Percentiles rank a stretch among this genome's conserved stretches.
These are phyloP conservation scores for Nannochloropsis gaditana DNA, from an alignment of 108 stramenopile species.

Conservation along the genomic window DNA sequence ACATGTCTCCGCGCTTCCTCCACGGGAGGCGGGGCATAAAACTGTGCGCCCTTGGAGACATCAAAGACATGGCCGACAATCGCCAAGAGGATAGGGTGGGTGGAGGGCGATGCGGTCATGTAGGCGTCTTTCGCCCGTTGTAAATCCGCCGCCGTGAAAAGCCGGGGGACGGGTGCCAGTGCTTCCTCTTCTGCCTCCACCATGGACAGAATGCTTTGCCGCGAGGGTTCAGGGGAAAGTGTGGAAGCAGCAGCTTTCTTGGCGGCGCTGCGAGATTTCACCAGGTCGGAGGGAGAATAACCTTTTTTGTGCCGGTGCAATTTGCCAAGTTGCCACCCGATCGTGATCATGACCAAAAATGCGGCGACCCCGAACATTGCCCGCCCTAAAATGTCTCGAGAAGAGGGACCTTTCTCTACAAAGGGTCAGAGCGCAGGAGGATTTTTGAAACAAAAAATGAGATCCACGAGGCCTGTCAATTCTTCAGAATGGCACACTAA, in stretches of 20 bases:
- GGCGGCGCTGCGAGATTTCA: neutral
- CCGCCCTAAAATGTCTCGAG: neutral
- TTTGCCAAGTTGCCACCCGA: neutral
- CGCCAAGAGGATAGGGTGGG: neutral
- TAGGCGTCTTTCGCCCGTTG: neutral
- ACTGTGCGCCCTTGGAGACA: neutral
- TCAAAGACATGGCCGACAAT: constrained; percentile 7
- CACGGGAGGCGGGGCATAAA: neutral
- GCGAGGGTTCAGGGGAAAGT: neutral
- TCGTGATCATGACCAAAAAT: neutral
- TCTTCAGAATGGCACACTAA: no score
- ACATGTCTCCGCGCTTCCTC: no score
- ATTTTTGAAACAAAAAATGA: no score
- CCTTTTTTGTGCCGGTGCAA: neutral
- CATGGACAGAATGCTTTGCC: neutral
- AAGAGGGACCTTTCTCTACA: neutral
- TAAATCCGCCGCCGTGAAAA: neutral
- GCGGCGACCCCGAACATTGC: neutral
- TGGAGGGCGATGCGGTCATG: neutral
- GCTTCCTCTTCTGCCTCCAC: neutral
- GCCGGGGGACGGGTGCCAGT: neutral
- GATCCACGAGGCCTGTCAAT: no score
- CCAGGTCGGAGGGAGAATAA: neutral
- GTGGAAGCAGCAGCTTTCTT: neutral
- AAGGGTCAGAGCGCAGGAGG: no score